Evolutionary conservation across 371 early-diverging fungal genomes (phyloP).

Genomic region (Cokeromyces recurvatus): DNA sequence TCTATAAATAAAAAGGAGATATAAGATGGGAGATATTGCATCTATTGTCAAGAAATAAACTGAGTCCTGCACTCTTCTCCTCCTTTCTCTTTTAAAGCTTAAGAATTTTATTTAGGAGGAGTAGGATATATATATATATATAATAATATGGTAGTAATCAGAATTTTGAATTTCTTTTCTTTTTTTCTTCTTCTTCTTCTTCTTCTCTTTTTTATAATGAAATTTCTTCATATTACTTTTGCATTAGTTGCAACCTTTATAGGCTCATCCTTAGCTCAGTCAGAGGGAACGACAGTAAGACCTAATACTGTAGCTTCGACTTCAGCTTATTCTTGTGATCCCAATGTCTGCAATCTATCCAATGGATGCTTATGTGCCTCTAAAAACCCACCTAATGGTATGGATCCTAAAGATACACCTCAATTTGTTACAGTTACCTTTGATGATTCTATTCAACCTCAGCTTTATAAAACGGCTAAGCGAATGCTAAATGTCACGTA

Average conservation of each 20-base stretch:
- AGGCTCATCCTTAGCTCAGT: constrained; percentile 5
- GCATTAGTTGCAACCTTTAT: too few species aligned
- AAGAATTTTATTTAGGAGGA: too few species aligned
- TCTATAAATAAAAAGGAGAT: too few species aligned
- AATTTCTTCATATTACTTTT: constrained; percentile 2
- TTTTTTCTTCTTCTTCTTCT: too few species aligned
- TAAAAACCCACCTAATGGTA: constrained; percentile 51
- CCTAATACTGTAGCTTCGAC: constrained; percentile 3
- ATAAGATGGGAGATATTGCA: too few species aligned
- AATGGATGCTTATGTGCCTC: constrained; percentile 67
- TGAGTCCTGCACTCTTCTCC: too few species aligned
- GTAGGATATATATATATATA: too few species aligned
- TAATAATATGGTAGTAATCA: too few species aligned
- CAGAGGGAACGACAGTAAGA: constrained; percentile 20
- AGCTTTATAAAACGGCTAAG: constrained; percentile 28
- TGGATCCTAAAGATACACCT: constrained; percentile 56
- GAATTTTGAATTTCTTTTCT: too few species aligned
- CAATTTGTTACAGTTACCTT: constrained; percentile 70
- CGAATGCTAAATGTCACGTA: constrained; percentile 39
- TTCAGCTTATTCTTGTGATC: constrained; percentile 51
- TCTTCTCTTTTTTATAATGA: too few species aligned
- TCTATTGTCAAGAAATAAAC: too few species aligned
- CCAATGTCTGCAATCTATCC: constrained; percentile 47
- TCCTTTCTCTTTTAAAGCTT: too few species aligned
- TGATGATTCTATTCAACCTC: constrained; percentile 66